These are phyloP conservation scores for Neurospora sp. DNA, from an alignment of 495 filamentous ascomycete species.

Conservation along the genomic window DNA sequence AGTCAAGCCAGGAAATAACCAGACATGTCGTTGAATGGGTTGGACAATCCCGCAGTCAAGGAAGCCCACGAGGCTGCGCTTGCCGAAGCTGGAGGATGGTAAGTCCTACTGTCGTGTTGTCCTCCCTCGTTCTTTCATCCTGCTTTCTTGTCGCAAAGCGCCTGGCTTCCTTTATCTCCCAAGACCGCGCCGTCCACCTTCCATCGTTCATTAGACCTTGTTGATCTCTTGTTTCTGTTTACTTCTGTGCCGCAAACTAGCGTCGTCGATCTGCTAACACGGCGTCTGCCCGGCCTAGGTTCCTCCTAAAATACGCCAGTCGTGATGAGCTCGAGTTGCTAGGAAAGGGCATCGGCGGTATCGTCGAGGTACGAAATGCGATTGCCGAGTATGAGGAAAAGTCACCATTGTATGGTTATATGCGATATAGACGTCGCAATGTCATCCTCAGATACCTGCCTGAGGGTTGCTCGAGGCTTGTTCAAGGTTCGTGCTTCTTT, in stretches of 20 bases:
- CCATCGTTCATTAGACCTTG: not conserved
- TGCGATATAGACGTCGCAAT: constrained; percentile 82
- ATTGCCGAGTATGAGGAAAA: constrained; percentile 70
- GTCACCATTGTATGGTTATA: constrained; percentile 84
- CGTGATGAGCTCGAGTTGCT: constrained; percentile 82
- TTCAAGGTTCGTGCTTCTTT: constrained; percentile 60
- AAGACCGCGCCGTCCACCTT: not conserved
- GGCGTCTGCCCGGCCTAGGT: constrained; percentile 44
- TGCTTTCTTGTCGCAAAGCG: not conserved
- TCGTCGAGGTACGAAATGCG: constrained; percentile 68
- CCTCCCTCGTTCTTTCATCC: not conserved
- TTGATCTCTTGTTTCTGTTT: not conserved
- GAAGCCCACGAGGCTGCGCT: constrained; percentile 76
- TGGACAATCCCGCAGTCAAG: constrained; percentile 70
- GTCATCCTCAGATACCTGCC: constrained; percentile 88
- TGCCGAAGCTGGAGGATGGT: constrained; percentile 91
- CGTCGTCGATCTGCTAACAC: constrained; percentile 9
- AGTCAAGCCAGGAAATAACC: constrained; percentile 1
- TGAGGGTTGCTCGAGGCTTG: constrained; percentile 74
- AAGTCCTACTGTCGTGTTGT: constrained; percentile 23
- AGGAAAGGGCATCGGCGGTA: constrained; percentile 68
- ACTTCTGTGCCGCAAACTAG: not conserved
- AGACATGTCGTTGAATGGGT: constrained; percentile 92
- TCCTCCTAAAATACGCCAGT: constrained; percentile 82
- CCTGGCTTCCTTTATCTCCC: not conserved